Conservation (phyloP, 192 early-diverging fungal species). For the Coemansia sp. region DNA sequence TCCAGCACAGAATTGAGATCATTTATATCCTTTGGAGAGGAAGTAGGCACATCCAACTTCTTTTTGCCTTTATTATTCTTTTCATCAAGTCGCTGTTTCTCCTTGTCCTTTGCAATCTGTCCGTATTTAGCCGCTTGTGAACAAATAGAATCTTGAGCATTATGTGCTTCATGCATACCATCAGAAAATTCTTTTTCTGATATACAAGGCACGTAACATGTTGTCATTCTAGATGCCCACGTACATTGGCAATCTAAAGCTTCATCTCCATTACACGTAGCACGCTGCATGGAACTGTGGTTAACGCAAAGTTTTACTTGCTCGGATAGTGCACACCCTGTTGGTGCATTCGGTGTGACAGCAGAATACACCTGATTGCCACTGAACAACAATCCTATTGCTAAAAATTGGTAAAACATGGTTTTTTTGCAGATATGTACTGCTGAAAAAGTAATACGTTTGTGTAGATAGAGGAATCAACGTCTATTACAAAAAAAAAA, state of each 20-base stretch:
- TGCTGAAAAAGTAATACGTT: too few relatives aligned
- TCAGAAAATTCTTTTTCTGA: slow-evolving; percentile 36
- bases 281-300: slow-evolving; percentile 46
- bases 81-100: slow-evolving; percentile 32
- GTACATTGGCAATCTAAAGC: slow-evolving; percentile 52
- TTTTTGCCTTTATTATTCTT: slow-evolving; percentile 30
- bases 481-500: too few relatives aligned
- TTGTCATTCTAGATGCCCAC: slow-evolving; percentile 38
- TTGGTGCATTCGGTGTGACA: neutral
- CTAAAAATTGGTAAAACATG: too few relatives aligned
- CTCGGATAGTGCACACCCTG: slow-evolving; percentile 33
- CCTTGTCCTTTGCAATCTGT: slow-evolving; percentile 47
- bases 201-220: slow-evolving; percentile 46
- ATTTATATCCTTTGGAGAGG: slow-evolving; percentile 25
- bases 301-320: slow-evolving; percentile 50
- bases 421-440: too few relatives aligned
- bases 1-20: slow-evolving; percentile 29
- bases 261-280: slow-evolving; percentile 43
- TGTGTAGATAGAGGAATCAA: too few relatives aligned
- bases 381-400: too few relatives aligned
- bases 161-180: slow-evolving; percentile 42
- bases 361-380: too few relatives aligned
- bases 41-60: slow-evolving; percentile 15
- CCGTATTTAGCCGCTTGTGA: slow-evolving; percentile 52
- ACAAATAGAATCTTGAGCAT: slow-evolving; percentile 36